Evolutionary conservation across 495 filamentous ascomycete species (phyloP), one percentile per base, ranked within the genome.

Genomic region (Penicillium arizonense): DNA sequence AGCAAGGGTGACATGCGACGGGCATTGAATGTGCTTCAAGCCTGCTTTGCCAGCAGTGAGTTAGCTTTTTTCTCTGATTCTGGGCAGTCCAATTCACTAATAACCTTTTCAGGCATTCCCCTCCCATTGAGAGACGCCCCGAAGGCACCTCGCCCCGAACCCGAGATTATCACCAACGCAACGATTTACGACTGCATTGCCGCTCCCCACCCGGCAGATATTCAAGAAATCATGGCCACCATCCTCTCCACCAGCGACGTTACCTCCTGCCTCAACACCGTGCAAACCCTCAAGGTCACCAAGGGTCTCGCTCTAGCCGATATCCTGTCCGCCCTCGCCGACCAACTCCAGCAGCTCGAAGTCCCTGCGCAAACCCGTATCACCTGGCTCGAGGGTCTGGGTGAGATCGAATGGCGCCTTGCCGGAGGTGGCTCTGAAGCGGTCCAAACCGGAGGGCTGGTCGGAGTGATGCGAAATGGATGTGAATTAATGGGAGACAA

Each of bases 121-220:
- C 77, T 95, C 33, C 87, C 86, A 26, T 72, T 81, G 9, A 82
- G 78, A 44, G 77, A 85, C 49, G 81, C 71, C 0, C 80, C 87
- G 26, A 84, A 87, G 68, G 65, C 79, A 38, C 70, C 78, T 1
- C 67, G 60, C 14, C 75, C 77, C 4, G 70, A 81, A 64, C 62
- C 88, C 12, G 93, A 97, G 56, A 78, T 79, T 9, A 96, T 97
- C 73, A 97, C 92, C 21, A 87, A 90, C 56, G 80, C 86, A 38
- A 92, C 91, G 5, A 96, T 99, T 64, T 97, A 96, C 76, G 89
- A 95, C 71, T 99, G 94, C 69, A 94, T 99, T 65, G 95, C 95
- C 26, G 91, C 94, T 0, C 94, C 94, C 8, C 93, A 94, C 62
- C 95, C 94, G 0, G 80, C 82, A 2, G 94, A 96, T 63, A 96